Percentiles rank a stretch among this genome's conserved stretches.
Evolutionary conservation across 1,284 basidiomycete species (phyloP).

Genomic region (Porodaedalea pini): DNA sequence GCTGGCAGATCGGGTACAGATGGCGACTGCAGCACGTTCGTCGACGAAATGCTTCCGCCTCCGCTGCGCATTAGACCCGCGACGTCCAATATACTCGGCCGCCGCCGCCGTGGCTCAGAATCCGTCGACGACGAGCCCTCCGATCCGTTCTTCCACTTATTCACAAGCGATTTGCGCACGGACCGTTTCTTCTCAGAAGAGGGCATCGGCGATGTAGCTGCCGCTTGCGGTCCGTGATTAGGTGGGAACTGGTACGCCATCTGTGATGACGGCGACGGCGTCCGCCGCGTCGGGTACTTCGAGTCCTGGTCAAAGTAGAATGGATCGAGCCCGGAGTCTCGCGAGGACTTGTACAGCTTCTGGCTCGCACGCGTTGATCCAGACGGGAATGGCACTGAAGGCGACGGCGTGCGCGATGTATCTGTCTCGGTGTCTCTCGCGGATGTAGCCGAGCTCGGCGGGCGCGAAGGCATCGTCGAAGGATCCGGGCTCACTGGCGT

Average conservation of each 20-base stretch:
- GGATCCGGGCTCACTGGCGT: constrained; percentile 29
- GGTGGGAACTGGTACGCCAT: constrained; percentile 9
- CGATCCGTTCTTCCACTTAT: constrained; percentile 52
- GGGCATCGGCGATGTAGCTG: neutral
- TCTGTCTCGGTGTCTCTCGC: constrained; percentile 17
- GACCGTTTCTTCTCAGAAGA: constrained; percentile 13
- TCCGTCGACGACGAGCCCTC: constrained; percentile 32
- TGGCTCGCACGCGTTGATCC: constrained; percentile 22
- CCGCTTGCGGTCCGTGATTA: neutral
- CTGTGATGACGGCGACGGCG: constrained; percentile 26
- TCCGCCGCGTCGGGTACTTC: constrained; percentile 49
- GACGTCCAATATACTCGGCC: constrained; percentile 40
- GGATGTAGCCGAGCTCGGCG: constrained; percentile 19
- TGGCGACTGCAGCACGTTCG: constrained; percentile 35
- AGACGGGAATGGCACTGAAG: constrained; percentile 21
- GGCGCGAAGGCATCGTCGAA: constrained; percentile 24
- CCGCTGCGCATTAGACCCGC: constrained; percentile 26
- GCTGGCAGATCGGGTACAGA: constrained; percentile 42
- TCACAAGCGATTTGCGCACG: constrained; percentile 59
- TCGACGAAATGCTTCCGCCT: constrained; percentile 25
- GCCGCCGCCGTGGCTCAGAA: constrained; percentile 31
- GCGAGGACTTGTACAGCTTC: neutral
- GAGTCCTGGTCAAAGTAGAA: constrained; percentile 65
- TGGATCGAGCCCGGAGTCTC: constrained; percentile 35
- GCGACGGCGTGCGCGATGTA: constrained; percentile 21